Evolutionary conservation across 306 rosid species (phyloP), one percentile per base, ranked within the genome.

Genomic region (Echinosophora koreensis): DNA sequence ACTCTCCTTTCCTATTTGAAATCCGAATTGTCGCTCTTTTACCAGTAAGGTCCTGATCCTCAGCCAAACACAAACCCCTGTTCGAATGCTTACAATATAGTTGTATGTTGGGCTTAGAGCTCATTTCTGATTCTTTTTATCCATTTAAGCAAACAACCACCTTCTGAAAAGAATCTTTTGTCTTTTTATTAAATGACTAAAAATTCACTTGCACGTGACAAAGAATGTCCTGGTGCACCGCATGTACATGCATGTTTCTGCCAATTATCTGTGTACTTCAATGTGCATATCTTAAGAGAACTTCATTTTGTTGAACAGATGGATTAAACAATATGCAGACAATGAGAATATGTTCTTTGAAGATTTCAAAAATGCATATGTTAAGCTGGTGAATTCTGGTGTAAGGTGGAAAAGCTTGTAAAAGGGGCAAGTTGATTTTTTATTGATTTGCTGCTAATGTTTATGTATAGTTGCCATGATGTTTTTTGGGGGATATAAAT

Each of bases 341-440:
- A 71, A 85, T 79, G 92, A 92, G 91, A 83, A 76, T 46, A 65
- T 46, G 61, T 96, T 96, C 96, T 92, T 91, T 59, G 88, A 87
- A 85, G 97, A 92, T 86, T 96, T 96, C 79, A 81, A 84, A 78
- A 87, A 84, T 71, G 98, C 96, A 35, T 91, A 92, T 67, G 74
- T 78, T 82, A 96, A 96, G 86, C 86, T 96, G 83, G 99, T 92
- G 86, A 91, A 91, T 84, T 81, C 90, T 71, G 98, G 98, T 65
- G 99, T 84, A 32, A 88, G 78, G 80, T 92, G 99, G 99, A 89
- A 63, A 81, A 84, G 80, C 81, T 60, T 69, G 55, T 90, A 83
- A 74, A 67, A 71, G 81, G 35, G 52, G 59, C 63, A 42, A 34
- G 37, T 64, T 76, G 44, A 56, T 17, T 39, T 51, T 34, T 44